Evolutionary conservation across 2,329 filamentous ascomycete species (phyloP), one percentile per base, ranked within the genome.

Genomic region (Alternaria alternata): DNA sequence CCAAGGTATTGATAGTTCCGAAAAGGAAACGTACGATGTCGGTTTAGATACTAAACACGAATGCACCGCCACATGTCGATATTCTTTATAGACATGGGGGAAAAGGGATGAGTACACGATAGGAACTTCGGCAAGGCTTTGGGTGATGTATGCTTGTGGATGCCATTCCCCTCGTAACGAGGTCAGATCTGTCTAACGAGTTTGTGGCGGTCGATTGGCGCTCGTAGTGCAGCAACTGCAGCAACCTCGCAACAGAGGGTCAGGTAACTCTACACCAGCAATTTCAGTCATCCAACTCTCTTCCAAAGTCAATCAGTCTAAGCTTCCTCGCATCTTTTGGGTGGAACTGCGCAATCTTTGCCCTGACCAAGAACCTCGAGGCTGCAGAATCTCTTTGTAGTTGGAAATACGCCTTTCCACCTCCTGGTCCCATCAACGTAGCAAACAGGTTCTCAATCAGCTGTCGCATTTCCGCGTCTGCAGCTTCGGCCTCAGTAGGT

Each of bases 331-430:
- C 85, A 74, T 87, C 84, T 59, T 81, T 82, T 1, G 84, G 83
- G 69, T 86, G 83, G 51, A 85, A 85, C 61, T 86, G 84, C 14
- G 85, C 85, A 57, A 87, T 81, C 69, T 85, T 87, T 11, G 83
- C 83, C 66, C 83, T 79, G 16, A 87, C 81, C 34, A 87, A 70
- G 62, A 86, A 86, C 43, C 85, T 78, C 7, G 83, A 82, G 16
- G 82, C 81, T 14, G 84, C 85, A 38, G 83, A 84, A 57, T 87
- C 85, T 34, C 79, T 76, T 28, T 80, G 70, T 18, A 87, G 68
- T 26, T 81, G 75, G 46, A 84, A 79, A 65, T 87, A 87, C 3
- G 79, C 80, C 22, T 79, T 78, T 8, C 75, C 73, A 20, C 71
- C 69, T 18, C 74, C 68, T 14, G 80, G 76, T 3, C 72, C 73